Conservation (phyloP, 1,139 yeast genomes). For the Pneumocystis sp. region DNA sequence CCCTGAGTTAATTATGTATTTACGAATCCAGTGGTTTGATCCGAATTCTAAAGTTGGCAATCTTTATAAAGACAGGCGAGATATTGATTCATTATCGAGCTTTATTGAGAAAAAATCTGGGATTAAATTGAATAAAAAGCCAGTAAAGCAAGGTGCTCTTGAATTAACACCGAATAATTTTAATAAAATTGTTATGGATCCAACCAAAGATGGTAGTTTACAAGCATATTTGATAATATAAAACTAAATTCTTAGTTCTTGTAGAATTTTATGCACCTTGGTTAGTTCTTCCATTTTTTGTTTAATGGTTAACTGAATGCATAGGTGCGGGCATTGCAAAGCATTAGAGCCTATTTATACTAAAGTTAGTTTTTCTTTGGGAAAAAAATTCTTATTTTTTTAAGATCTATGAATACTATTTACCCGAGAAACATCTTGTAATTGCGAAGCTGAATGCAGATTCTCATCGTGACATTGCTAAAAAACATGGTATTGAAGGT, state of each 20-base stretch:
- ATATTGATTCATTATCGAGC: slow-evolving; percentile 1
- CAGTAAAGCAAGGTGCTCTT: slow-evolving; percentile 18
- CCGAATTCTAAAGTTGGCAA: background rate
- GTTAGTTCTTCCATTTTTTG: background rate
- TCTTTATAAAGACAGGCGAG: slow-evolving; percentile 3
- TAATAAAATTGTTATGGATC: slow-evolving; percentile 38
- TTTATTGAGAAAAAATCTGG: slow-evolving; percentile 4
- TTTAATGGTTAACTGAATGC: slow-evolving; percentile 40
- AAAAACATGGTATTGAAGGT: slow-evolving; percentile 42
- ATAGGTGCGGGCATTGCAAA: slow-evolving; percentile 73
- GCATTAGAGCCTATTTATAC: slow-evolving; percentile 51
- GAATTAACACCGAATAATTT: slow-evolving; percentile 32
- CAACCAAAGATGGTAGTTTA: slow-evolving; percentile 37
- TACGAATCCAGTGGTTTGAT: background rate
- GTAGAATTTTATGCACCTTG: slow-evolving; percentile 12
- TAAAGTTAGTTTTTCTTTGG: slow-evolving; percentile 37
- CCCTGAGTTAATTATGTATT: background rate
- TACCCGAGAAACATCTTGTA: slow-evolving; percentile 1
- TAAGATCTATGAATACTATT: background rate
- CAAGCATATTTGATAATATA: slow-evolving; percentile 32
- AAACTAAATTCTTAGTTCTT: background rate
- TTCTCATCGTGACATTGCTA: slow-evolving; percentile 38
- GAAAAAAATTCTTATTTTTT: background rate
- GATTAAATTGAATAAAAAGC: background rate
- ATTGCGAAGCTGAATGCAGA: slow-evolving; percentile 50